Evolutionary conservation across 2,329 filamentous ascomycete species (phyloP), one percentile per base, ranked within the genome.

Genomic region (Fusarium odoratissimum): DNA sequence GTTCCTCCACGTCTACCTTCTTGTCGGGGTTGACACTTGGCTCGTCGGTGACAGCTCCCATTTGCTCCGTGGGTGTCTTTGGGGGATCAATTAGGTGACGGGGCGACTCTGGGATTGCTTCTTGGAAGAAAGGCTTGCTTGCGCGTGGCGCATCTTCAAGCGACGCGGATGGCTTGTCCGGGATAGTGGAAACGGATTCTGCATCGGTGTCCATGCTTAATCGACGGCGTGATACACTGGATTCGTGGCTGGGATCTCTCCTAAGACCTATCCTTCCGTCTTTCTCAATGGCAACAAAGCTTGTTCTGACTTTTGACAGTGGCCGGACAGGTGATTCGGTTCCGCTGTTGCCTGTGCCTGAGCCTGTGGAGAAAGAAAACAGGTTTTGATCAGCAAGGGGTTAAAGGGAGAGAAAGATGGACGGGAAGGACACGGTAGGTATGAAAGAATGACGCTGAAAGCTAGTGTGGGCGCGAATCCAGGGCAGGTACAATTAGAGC

Each of bases 271-370:
- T 83, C 48, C 86, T 84, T 60, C 89, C 88, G 81, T 90, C 87
- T 70, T 90, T 90, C 78, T 94, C 92, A 49, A 95, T 88, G 23
- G 92, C 89, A 58, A 95, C 88, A 79, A 95, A 95, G 79, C 86
- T 93, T 41, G 92, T 92, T 73, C 92, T 89, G 46, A 95, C 90
- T 82, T 92, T 93, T 70, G 92, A 93, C 44, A 94, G 87, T 30
- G 91, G 92, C 76, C 91, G 86, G 40, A 58, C 55, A 37, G 90
- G 88, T 23, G 88, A 89, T 38, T 87, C 85, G 64, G 82, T 81
- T 69, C 81, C 81, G 73, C 80, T 80, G 73, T 71, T 69, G 58
- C 74, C 54, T 57, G 54, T 69, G 59, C 74, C 54, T n/a, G 54
- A 67, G 59, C 74, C 78, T 81, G 72, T 67, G 56, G 61, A 67